These are phyloP conservation scores for Diaporthe vexans DNA, from an alignment of 2,329 filamentous ascomycete genomes.

Conservation along the genomic window DNA sequence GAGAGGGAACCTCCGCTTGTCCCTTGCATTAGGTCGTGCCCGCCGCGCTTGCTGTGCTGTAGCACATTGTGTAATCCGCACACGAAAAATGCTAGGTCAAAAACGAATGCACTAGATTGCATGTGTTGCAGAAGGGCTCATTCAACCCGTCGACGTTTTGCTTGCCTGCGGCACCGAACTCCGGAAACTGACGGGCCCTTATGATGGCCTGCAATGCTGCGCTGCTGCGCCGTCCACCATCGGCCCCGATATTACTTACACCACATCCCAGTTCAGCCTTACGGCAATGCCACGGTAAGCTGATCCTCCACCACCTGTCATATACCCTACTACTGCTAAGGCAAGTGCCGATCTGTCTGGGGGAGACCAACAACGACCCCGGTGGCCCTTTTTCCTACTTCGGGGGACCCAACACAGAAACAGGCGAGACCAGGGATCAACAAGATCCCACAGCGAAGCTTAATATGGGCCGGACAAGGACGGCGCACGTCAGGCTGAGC, in stretches of 20 bases:
- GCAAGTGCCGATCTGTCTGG: constrained; percentile 9
- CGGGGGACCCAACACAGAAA: neutral
- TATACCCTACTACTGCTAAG: constrained; percentile 9
- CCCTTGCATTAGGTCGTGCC: constrained; percentile 40
- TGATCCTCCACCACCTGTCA: constrained; percentile 4
- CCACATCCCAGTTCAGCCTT: constrained; percentile 35
- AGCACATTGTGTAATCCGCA: constrained; percentile 31
- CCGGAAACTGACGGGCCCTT: neutral
- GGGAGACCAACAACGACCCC: constrained; percentile 1
- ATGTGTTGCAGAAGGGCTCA: neutral
- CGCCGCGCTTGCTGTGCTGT: constrained; percentile 14
- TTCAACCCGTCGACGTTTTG: neutral
- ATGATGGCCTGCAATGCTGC: neutral
- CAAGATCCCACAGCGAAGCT: neutral
- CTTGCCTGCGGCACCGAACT: neutral
- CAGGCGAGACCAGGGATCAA: constrained; percentile 15
- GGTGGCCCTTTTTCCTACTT: neutral
- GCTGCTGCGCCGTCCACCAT: constrained; percentile 20
- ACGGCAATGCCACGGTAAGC: constrained; percentile 33
- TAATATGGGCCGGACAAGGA: neutral
- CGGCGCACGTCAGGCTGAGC: constrained; percentile 25
- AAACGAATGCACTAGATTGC: neutral
- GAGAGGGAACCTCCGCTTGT: constrained; percentile 27
- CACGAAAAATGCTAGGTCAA: neutral
- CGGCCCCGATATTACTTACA: constrained; percentile 19